These are phyloP conservation scores for Synchytrium microbalum DNA, from an alignment of 371 early-diverging fungal species.

Conservation along the genomic window DNA sequence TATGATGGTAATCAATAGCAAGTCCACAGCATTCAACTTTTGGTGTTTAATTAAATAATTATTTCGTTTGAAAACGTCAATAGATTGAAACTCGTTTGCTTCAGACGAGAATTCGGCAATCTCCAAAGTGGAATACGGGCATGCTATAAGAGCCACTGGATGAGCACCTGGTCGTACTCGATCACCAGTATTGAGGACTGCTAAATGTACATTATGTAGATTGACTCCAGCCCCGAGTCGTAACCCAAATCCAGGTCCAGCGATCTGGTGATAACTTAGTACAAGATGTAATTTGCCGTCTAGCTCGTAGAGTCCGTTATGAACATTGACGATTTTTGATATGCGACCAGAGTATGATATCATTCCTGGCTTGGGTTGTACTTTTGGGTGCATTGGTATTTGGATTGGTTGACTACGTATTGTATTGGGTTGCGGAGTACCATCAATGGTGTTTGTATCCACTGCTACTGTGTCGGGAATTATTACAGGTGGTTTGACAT, in stretches of 20 bases:
- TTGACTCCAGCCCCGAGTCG: conserved; percentile 15
- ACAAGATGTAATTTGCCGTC: conserved; percentile 12
- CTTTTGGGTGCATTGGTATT: conserved; percentile 1
- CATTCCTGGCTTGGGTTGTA: background rate
- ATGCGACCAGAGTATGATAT: conserved; percentile 21
- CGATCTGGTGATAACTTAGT: conserved; percentile 9
- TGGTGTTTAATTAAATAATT: conserved; percentile 6
- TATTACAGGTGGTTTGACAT: too few relatives aligned
- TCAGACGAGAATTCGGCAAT: conserved; percentile 7
- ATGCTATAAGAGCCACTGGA: conserved; percentile 12
- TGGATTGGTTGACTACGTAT: background rate
- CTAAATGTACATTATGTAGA: conserved; percentile 17
- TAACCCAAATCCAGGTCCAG: conserved; percentile 15
- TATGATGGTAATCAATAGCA: background rate
- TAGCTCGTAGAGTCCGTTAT: conserved; percentile 17
- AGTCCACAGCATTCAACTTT: background rate
- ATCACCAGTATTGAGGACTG: conserved; percentile 3
- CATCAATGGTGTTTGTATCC: background rate
- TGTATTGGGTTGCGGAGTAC: background rate
- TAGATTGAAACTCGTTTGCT: background rate
- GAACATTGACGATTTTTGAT: conserved; percentile 11
- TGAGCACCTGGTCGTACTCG: background rate
- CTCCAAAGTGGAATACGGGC: conserved; percentile 10
- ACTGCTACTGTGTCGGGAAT: too few relatives aligned
- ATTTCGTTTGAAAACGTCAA: background rate